Percentiles rank a stretch among this genome's conserved stretches.
phyloP scores from a whole-genome alignment of 148 eudicot species.

The Fagopyrum esculentum region DNA sequence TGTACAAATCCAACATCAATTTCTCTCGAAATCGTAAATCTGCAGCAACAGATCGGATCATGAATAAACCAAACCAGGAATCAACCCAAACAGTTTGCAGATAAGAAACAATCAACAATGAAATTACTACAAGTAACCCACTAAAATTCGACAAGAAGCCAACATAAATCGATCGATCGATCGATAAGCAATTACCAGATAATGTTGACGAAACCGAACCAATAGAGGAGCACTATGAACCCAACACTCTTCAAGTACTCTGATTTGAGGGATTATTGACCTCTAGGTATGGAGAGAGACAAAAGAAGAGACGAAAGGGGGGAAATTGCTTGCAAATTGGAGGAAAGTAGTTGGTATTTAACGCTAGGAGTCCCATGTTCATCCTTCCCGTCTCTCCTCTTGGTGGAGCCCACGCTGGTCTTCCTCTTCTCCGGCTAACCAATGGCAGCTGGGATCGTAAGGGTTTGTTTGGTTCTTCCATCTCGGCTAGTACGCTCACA shows the following conservation, averaged over 20 bases:
- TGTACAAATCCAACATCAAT: neutral
- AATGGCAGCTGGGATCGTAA: neutral
- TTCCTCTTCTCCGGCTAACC: neutral
- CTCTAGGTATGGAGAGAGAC: neutral
- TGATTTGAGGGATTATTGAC: neutral
- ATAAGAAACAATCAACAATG: neutral
- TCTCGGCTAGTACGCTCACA: neutral
- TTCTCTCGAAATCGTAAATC: neutral
- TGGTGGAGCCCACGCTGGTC: neutral
- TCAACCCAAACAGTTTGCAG: neutral
- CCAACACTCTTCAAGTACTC: neutral
- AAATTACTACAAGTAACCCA: neutral
- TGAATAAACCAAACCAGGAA: neutral
- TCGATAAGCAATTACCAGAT: neutral
- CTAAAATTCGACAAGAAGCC: neutral
- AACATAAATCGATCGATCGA: neutral
- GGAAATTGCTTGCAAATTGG: slow-evolving; percentile 4
- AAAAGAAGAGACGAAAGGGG: slow-evolving; percentile 1
- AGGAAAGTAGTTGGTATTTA: slow-evolving; percentile 6
- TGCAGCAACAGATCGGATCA: slow-evolving; percentile 6
- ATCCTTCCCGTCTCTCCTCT: neutral
- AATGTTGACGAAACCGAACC: neutral
- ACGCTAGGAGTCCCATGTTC: neutral
- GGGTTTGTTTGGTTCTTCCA: neutral
- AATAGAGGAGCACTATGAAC: neutral